These are phyloP conservation scores for Suillus subalutaceus DNA, from an alignment of 768 basidiomycete species.

Conservation along the genomic window DNA sequence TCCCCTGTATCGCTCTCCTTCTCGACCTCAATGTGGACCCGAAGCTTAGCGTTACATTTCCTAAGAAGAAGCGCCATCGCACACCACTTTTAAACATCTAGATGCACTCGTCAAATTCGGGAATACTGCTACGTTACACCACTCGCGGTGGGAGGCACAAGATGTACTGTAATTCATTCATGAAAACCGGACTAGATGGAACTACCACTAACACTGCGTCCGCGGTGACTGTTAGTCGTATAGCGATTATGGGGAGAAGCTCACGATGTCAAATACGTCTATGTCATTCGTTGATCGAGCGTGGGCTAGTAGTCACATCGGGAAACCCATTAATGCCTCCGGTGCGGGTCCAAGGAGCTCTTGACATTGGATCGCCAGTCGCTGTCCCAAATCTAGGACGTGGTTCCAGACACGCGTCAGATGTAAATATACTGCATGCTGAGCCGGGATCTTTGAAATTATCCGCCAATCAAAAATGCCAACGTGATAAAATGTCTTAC, in stretches of 20 bases:
- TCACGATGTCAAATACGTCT: background rate
- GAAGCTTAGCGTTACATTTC: background rate
- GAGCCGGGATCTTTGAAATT: background rate
- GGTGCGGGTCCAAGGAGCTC: background rate
- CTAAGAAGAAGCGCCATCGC: background rate
- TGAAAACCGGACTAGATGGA: background rate
- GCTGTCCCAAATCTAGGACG: background rate
- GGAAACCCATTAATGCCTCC: background rate
- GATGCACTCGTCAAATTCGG: background rate
- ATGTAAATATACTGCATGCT: background rate
- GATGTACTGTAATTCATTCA: background rate
- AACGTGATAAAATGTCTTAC: background rate
- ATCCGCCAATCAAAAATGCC: background rate
- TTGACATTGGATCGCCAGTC: background rate
- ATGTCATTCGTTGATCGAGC: background rate
- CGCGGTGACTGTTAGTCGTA: background rate
- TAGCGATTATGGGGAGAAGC: background rate
- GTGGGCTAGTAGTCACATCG: background rate
- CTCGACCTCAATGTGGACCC: slow-evolving; percentile 2
- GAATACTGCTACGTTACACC: background rate
- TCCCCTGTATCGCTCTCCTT: slow-evolving; percentile 8
- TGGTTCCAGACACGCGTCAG: background rate
- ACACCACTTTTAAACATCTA: background rate
- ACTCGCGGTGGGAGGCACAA: background rate
- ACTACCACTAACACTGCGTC: background rate